Evolutionary conservation across 1,139 yeast genomes (phyloP).

Genomic region (Pichia sp.): DNA sequence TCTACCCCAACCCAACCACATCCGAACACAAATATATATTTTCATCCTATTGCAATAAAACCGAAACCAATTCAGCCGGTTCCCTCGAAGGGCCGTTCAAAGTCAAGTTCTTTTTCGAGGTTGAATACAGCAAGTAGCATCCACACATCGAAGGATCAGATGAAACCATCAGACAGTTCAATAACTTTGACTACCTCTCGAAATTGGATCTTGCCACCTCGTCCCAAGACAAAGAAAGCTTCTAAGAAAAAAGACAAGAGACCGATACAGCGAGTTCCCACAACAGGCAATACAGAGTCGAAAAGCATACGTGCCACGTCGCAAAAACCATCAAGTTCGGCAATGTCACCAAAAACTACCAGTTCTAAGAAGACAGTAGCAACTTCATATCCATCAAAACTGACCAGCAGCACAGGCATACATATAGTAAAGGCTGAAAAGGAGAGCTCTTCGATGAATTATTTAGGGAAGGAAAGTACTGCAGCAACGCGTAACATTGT

Average conservation of each 20-base stretch:
- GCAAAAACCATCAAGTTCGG: not conserved
- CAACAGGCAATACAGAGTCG: not conserved
- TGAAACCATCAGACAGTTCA: slow-evolving; percentile 9
- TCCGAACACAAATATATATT: slow-evolving; percentile 14
- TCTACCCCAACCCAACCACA: slow-evolving; percentile 50
- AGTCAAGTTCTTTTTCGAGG: slow-evolving; percentile 6
- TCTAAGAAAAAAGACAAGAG: slow-evolving; percentile 29
- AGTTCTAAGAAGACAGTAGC: not conserved
- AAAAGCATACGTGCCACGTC: not conserved
- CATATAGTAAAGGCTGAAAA: not conserved
- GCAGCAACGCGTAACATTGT: not conserved
- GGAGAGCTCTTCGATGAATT: not conserved
- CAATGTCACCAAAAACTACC: not conserved
- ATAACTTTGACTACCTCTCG: slow-evolving; percentile 40
- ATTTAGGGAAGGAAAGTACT: not conserved
- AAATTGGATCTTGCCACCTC: slow-evolving; percentile 62
- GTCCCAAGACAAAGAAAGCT: slow-evolving; percentile 56
- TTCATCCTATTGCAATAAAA: slow-evolving; percentile 32
- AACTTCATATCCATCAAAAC: not conserved
- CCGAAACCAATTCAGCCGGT: slow-evolving; percentile 27
- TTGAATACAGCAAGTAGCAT: slow-evolving; percentile 1
- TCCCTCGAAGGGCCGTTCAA: slow-evolving; percentile 14
- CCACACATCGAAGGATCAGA: slow-evolving; percentile 18
- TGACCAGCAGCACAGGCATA: not conserved
- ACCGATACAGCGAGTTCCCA: not conserved